These are phyloP conservation scores for Meira miltonrushii DNA, from an alignment of 1,284 basidiomycete genomes.

Conservation along the genomic window DNA sequence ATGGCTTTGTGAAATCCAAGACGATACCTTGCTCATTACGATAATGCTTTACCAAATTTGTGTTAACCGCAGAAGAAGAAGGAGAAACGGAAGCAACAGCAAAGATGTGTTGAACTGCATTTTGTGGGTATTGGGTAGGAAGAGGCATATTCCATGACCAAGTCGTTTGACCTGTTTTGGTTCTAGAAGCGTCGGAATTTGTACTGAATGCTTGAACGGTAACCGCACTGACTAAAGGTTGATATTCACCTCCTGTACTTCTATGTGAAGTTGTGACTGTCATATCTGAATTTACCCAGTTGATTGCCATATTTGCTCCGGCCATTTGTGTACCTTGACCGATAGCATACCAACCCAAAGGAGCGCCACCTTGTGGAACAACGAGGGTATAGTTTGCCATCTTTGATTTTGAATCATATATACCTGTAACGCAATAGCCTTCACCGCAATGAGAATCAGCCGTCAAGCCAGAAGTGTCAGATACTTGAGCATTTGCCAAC, in stretches of 20 bases:
- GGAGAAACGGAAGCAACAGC: conserved; percentile 20
- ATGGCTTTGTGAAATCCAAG: conserved; percentile 37
- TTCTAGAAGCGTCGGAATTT: not conserved
- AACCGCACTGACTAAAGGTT: not conserved
- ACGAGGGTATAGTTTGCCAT: conserved; percentile 35
- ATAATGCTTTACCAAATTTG: conserved; percentile 25
- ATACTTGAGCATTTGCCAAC: not conserved
- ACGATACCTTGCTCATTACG: conserved; percentile 18
- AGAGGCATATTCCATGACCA: conserved; percentile 29
- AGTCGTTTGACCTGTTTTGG: conserved; percentile 23
- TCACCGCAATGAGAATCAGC: conserved; percentile 1
- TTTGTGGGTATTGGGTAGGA: conserved; percentile 18
- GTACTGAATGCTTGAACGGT: not conserved
- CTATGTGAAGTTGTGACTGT: conserved; percentile 6
- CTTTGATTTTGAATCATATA: not conserved
- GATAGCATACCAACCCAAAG: conserved; percentile 7
- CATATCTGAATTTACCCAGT: conserved; percentile 5
- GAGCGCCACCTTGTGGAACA: not conserved
- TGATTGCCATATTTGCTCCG: conserved; percentile 8
- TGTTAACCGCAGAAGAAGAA: conserved; percentile 13
- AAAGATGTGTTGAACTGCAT: conserved; percentile 31
- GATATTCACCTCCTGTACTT: not conserved
- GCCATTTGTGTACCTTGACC: conserved; percentile 4
- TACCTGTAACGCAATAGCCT: not conserved
- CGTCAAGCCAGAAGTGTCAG: not conserved